phyloP scores from a whole-genome alignment of 495 filamentous ascomycete genomes.

The Staphylotrichum longicolle region DNA sequence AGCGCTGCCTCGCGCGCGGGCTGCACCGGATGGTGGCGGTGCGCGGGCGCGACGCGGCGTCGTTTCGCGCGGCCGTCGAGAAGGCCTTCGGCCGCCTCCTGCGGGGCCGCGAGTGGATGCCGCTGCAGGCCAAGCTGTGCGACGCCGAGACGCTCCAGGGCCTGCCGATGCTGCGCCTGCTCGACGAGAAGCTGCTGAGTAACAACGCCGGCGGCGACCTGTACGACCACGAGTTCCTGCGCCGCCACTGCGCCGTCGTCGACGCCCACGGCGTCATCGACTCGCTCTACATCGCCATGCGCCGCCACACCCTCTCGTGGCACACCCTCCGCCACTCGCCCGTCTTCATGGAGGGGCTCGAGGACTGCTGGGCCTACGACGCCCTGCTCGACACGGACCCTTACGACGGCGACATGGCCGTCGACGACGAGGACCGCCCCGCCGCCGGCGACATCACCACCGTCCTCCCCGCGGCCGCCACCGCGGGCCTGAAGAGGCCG shows the following conservation, averaged over 20 bases:
- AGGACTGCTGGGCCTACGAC: constrained; percentile 52
- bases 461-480: constrained; percentile 34
- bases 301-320: constrained; percentile 45
- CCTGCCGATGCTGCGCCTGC: constrained; percentile 54
- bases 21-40: constrained; percentile 54
- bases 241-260: constrained; percentile 48
- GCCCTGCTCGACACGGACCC: constrained; percentile 45
- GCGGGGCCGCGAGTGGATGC: constrained; percentile 50
- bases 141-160: constrained; percentile 53
- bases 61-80: constrained; percentile 47
- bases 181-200: constrained; percentile 33
- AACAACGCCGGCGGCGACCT: constrained; percentile 26
- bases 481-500: constrained; percentile 42
- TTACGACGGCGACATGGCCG: constrained; percentile 35
- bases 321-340: constrained; percentile 47
- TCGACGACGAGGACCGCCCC: constrained; percentile 40
- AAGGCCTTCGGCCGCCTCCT: constrained; percentile 51
- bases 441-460: constrained; percentile 51
- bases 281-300: constrained; percentile 56
- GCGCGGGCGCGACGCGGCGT: constrained; percentile 45
- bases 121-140: constrained; percentile 55
- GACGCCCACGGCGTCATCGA: constrained; percentile 52
- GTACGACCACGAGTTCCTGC: constrained; percentile 51
- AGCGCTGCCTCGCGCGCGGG: constrained; percentile 55
- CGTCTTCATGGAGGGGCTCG: constrained; percentile 49